These are phyloP conservation scores for Penicillium bialowiezense DNA, from an alignment of 495 filamentous ascomycete genomes.

Conservation along the genomic window DNA sequence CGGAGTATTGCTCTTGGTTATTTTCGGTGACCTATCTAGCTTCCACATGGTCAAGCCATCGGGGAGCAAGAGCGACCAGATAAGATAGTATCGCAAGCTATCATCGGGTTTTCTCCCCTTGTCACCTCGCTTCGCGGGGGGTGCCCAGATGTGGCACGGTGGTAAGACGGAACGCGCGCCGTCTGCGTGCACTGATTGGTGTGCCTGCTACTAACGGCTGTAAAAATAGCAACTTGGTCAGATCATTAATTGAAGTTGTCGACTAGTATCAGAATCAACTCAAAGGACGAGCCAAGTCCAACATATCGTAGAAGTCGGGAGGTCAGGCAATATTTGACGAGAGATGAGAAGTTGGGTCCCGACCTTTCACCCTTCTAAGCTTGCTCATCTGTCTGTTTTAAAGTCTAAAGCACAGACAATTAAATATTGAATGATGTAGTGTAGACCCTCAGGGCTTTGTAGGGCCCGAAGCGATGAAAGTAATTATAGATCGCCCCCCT, in stretches of 20 bases:
- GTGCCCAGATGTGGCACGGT: constrained; percentile 3
- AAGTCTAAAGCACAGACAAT: constrained; percentile 14
- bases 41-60: not conserved
- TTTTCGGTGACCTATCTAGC: not conserved
- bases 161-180: not conserved
- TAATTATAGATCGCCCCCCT: constrained; percentile 36
- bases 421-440: constrained; percentile 15
- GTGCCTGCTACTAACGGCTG: constrained; percentile 1
- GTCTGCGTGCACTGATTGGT: constrained; percentile 2
- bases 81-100: not conserved
- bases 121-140: constrained; percentile 2
- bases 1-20: not conserved
- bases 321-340: constrained; percentile 3
- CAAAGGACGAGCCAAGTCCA: not conserved
- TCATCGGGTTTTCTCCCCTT: not conserved
- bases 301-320: not conserved
- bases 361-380: too few relatives aligned
- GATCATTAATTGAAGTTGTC: not conserved
- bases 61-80: not conserved
- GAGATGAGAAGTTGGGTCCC: not conserved
- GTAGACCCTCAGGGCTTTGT: constrained; percentile 7
- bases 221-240: constrained; percentile 5
- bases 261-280: not conserved
- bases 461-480: constrained; percentile 10
- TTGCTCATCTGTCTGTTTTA: not conserved